These are phyloP conservation scores for Wickerhamomyces silvicola DNA, from an alignment of 805 yeast species.

Conservation along the genomic window DNA sequence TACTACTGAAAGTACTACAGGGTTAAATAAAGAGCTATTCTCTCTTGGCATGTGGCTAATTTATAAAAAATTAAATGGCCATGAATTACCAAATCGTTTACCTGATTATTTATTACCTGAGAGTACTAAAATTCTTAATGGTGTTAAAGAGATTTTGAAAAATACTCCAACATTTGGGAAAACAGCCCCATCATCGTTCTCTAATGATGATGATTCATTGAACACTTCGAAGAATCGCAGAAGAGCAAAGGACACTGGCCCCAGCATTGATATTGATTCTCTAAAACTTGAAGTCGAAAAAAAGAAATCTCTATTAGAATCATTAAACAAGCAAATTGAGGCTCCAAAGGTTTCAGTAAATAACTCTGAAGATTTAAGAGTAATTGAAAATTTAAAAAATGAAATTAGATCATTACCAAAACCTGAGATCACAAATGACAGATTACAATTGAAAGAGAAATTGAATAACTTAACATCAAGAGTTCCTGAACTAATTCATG, in stretches of 20 bases:
- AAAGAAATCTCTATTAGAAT: slow-evolving; percentile 32
- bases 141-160: slow-evolving; percentile 51
- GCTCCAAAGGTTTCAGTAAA: slow-evolving; percentile 28
- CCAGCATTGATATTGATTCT: not conserved
- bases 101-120: slow-evolving; percentile 93
- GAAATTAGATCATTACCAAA: slow-evolving; percentile 39
- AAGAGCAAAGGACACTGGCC: slow-evolving; percentile 8
- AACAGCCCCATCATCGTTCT: no score
- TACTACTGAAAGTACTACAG: slow-evolving; percentile 80
- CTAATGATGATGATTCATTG: slow-evolving; percentile 63
- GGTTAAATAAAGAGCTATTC: slow-evolving; percentile 85
- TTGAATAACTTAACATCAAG: slow-evolving; percentile 21
- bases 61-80: slow-evolving; percentile 83
- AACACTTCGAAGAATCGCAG: slow-evolving; percentile 22
- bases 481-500: slow-evolving; percentile 61
- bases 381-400: slow-evolving; percentile 34
- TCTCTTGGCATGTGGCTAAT: slow-evolving; percentile 97
- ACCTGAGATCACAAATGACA: slow-evolving; percentile 25
- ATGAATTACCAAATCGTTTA: slow-evolving; percentile 67
- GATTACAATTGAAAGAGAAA: slow-evolving; percentile 37
- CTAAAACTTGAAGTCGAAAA: not conserved
- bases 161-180: no score
- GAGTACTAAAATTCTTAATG: slow-evolving; percentile 67
- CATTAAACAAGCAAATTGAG: slow-evolving; percentile 59
- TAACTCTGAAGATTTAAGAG: slow-evolving; percentile 35